phyloP scores from a whole-genome alignment of 352 stramenopile species.

The Phytopythium ostracodes region DNA sequence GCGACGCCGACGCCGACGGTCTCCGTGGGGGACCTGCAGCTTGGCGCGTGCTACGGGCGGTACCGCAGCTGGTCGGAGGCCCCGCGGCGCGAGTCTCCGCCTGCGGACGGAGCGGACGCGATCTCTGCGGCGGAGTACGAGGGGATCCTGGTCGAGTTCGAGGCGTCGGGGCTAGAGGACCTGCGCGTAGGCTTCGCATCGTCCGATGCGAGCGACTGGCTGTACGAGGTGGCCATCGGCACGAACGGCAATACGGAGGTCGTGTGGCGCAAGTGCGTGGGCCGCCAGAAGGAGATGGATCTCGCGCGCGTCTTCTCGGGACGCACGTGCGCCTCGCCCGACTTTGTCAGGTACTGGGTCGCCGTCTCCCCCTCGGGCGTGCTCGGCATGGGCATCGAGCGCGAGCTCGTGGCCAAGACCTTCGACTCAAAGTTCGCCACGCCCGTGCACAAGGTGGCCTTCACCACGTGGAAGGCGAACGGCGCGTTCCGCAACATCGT shows the following conservation, averaged over 20 bases:
- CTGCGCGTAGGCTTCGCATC: slow-evolving; percentile 61
- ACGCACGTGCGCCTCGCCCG: slow-evolving; percentile 49
- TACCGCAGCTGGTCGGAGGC: slow-evolving; percentile 40
- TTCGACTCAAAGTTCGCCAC: slow-evolving; percentile 31
- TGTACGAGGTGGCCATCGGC: slow-evolving; percentile 62
- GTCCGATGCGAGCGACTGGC: slow-evolving; percentile 30
- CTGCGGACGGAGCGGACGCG: not conserved
- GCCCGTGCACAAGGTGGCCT: slow-evolving; percentile 36
- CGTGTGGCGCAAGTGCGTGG: slow-evolving; percentile 51
- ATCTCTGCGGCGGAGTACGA: slow-evolving; percentile 8
- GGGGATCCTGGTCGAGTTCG: slow-evolving; percentile 63
- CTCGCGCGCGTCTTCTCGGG: slow-evolving; percentile 60
- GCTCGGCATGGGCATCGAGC: slow-evolving; percentile 55
- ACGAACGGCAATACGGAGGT: slow-evolving; percentile 76
- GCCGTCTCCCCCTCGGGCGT: slow-evolving; percentile 36
- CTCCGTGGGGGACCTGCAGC: slow-evolving; percentile 26
- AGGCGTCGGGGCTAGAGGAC: slow-evolving; percentile 59
- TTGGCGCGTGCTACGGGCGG: slow-evolving; percentile 49
- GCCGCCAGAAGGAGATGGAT: slow-evolving; percentile 42
- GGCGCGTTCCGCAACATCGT: slow-evolving; percentile 49
- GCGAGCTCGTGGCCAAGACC: slow-evolving; percentile 51
- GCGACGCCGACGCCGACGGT: not conserved
- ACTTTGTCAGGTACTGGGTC: slow-evolving; percentile 74
- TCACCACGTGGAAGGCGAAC: slow-evolving; percentile 67
- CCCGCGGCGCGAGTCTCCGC: not conserved